Conservation (phyloP, 2,329 filamentous ascomycete genomes). For the Capronia americana region DNA sequence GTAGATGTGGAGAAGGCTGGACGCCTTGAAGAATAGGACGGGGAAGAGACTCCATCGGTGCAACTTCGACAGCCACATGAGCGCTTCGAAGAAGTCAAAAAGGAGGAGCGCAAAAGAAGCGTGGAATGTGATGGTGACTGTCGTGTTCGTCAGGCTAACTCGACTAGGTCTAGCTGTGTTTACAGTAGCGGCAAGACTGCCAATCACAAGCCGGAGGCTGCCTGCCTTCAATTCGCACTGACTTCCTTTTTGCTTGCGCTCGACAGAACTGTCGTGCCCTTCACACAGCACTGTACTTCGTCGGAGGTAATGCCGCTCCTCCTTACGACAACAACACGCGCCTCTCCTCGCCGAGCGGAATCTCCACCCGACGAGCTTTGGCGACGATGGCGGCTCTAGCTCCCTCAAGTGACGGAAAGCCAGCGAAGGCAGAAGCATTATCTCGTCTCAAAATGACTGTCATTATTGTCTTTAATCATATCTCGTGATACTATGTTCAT, state of each 20-base stretch:
- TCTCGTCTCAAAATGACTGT: background rate
- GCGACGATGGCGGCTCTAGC: no score
- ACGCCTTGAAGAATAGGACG: background rate
- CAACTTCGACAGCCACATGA: background rate
- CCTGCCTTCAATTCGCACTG: background rate
- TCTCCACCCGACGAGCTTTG: background rate
- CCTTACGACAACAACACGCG: background rate
- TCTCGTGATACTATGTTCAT: background rate
- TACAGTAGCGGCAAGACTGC: background rate
- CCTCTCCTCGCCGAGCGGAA: background rate
- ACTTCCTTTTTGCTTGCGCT: background rate
- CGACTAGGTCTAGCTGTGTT: background rate
- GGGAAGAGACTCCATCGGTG: background rate
- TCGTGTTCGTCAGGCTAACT: background rate
- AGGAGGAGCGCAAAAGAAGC: background rate
- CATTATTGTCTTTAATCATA: conserved; percentile 12
- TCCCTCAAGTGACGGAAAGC: background rate
- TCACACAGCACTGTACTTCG: background rate
- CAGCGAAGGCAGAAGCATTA: background rate
- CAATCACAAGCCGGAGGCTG: background rate
- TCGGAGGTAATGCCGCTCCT: background rate
- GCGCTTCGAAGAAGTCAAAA: conserved; percentile 7
- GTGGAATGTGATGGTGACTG: background rate
- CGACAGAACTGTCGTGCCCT: background rate
- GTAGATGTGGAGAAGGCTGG: background rate